A percentile compares a stretch with the other conserved stretches of the same genome.
Evolutionary conservation across 2,329 filamentous ascomycete genomes (phyloP).

Genomic region (Fulvia fulva): DNA sequence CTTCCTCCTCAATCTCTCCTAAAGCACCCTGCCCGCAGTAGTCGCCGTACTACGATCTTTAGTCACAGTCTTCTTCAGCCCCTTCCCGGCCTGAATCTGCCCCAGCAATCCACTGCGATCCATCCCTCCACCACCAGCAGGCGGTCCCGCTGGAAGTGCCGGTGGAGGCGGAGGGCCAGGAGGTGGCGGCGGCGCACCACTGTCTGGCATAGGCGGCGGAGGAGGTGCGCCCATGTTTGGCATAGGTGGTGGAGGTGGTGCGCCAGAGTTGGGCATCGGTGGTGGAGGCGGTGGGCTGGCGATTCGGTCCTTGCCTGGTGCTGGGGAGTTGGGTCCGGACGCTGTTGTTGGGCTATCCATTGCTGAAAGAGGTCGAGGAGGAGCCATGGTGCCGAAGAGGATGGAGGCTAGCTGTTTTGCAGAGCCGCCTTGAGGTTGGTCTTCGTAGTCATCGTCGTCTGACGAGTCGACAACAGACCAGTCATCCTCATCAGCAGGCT

Average conservation of each 20-base stretch:
- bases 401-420: constrained; percentile 92
- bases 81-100: constrained; percentile 75
- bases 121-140: constrained; percentile 37
- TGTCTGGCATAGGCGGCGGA: constrained; percentile 35
- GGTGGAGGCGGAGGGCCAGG: constrained; percentile 48
- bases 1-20: constrained; percentile 3
- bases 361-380: constrained; percentile 80
- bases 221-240: constrained; percentile 43
- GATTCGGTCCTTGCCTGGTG: constrained; percentile 28
- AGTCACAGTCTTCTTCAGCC: constrained; percentile 82
- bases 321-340: constrained; percentile 37
- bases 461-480: constrained; percentile 79
- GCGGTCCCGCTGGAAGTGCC: constrained; percentile 41
- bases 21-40: constrained; percentile 68
- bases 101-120: constrained; percentile 63
- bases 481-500: constrained; percentile 62
- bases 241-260: constrained; percentile 43
- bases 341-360: constrained; percentile 57
- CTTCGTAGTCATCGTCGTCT: constrained; percentile 67
- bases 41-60: constrained; percentile 75
- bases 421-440: constrained; percentile 67
- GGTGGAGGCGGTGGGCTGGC: constrained; percentile 48
- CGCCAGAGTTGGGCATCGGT: constrained; percentile 41
- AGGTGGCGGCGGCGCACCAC: constrained; percentile 42
- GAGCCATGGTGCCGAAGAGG: constrained; percentile 94